A percentile compares a stretch with the other conserved stretches of the same genome.
phyloP scores from a whole-genome alignment of 2,329 filamentous ascomycete genomes.

The Cryphonectria japonica region DNA sequence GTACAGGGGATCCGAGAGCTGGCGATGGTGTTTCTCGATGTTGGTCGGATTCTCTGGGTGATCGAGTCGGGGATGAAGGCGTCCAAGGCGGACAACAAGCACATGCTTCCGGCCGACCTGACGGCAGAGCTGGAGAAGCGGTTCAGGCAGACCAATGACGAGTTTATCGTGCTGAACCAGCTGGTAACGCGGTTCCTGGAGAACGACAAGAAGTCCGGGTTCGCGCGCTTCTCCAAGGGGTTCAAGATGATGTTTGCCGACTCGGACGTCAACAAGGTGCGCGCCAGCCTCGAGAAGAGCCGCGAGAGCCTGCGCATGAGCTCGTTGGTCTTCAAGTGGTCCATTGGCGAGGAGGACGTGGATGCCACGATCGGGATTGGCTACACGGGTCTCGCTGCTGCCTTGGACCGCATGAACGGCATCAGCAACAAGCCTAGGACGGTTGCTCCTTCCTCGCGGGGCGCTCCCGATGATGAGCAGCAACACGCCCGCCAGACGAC shows the following conservation, averaged over 20 bases:
- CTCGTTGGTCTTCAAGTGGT: conserved; percentile 68
- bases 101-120: conserved; percentile 62
- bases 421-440: conserved; percentile 4
- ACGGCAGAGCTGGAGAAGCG: conserved; percentile 66
- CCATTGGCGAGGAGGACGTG: conserved; percentile 59
- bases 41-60: conserved; percentile 68
- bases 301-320: conserved; percentile 67
- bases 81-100: conserved; percentile 51
- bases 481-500: conserved; percentile 17
- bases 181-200: conserved; percentile 65
- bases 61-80: conserved; percentile 65
- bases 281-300: conserved; percentile 58
- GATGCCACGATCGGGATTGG: conserved; percentile 67
- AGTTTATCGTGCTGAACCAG: conserved; percentile 67
- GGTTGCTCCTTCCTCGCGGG: conserved; percentile 23
- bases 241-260: conserved; percentile 68
- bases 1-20: conserved; percentile 61
- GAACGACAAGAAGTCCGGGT: conserved; percentile 63
- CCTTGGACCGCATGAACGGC: conserved; percentile 55
- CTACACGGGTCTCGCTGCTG: conserved; percentile 68
- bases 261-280: conserved; percentile 64
- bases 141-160: conserved; percentile 62
- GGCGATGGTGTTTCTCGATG: conserved; percentile 69
- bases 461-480: neutral
- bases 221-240: conserved; percentile 63